Evolutionary conservation across 352 stramenopile species (phyloP).

Genomic region (Saprolegnia diclina): DNA sequence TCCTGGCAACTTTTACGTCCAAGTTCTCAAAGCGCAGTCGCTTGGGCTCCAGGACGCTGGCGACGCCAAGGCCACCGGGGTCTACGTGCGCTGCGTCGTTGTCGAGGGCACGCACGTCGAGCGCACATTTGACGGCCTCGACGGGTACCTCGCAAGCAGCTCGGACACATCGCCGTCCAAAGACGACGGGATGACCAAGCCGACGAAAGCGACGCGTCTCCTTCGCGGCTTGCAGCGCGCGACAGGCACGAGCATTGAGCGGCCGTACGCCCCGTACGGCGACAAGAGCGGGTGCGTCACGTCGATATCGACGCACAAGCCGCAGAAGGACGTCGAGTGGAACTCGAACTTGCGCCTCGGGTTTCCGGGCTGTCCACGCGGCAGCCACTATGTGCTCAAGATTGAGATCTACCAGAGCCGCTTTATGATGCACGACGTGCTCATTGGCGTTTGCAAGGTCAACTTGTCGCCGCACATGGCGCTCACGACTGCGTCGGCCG

Average conservation of each 20-base stretch:
- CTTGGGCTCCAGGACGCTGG: slow-evolving; percentile 39
- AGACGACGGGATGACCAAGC: neutral
- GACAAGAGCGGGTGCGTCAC: slow-evolving; percentile 75
- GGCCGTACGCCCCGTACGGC: slow-evolving; percentile 60
- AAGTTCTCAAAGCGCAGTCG: slow-evolving; percentile 67
- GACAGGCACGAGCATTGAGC: slow-evolving; percentile 63
- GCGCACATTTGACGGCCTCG: slow-evolving; percentile 60
- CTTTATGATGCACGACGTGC: slow-evolving; percentile 72
- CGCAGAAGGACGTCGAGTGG: slow-evolving; percentile 42
- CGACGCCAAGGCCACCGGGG: neutral
- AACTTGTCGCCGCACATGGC: slow-evolving; percentile 81
- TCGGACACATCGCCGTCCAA: slow-evolving; percentile 4
- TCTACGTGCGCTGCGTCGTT: slow-evolving; percentile 72
- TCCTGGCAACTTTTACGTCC: slow-evolving; percentile 72
- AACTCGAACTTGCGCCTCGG: slow-evolving; percentile 64
- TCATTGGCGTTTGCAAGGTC: slow-evolving; percentile 79
- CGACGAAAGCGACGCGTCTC: slow-evolving; percentile 55
- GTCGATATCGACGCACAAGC: slow-evolving; percentile 41
- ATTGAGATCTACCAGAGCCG: slow-evolving; percentile 79
- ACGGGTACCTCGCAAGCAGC: slow-evolving; percentile 31
- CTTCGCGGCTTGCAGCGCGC: slow-evolving; percentile 70
- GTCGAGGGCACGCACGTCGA: slow-evolving; percentile 73
- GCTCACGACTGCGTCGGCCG: slow-evolving; percentile 66
- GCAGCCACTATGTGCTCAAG: slow-evolving; percentile 72
- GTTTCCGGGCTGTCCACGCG: slow-evolving; percentile 66